These are phyloP conservation scores for Eucalyptus tenuipes DNA, from an alignment of 345 rosid genomes.

Conservation along the genomic window DNA sequence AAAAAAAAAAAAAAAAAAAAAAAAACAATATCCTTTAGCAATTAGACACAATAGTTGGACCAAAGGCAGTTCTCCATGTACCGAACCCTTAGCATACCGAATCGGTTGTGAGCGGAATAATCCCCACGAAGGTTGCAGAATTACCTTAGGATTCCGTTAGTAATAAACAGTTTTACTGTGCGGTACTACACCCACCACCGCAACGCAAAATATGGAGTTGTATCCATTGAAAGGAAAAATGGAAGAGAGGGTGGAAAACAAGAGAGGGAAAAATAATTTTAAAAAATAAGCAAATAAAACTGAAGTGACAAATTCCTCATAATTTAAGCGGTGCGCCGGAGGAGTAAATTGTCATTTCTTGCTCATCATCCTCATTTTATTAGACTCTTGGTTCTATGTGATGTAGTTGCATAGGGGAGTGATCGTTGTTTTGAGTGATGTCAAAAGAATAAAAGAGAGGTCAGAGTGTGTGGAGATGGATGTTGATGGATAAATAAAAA, in stretches of 20 bases:
- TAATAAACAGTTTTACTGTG: background rate
- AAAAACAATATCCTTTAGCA: background rate
- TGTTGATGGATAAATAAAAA: no score
- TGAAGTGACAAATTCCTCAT: background rate
- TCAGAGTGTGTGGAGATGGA: accelerated
- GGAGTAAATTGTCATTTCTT: background rate
- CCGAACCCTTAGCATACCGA: background rate
- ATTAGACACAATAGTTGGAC: background rate
- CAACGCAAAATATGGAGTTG: background rate
- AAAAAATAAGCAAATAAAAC: no score
- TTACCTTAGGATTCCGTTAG: no score
- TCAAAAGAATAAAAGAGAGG: no score
- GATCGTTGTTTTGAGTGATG: no score
- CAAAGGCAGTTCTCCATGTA: background rate
- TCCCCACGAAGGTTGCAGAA: background rate
- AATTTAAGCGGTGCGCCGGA: background rate
- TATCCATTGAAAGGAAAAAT: no score
- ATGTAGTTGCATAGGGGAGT: no score
- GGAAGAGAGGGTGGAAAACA: background rate
- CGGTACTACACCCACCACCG: background rate
- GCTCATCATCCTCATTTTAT: background rate
- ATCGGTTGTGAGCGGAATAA: background rate
- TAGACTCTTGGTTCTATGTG: background rate
- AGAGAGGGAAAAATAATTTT: background rate
- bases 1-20: background rate